Evolutionary conservation across 352 stramenopile species (phyloP).

Genomic region (Phytophthora foliorum): DNA sequence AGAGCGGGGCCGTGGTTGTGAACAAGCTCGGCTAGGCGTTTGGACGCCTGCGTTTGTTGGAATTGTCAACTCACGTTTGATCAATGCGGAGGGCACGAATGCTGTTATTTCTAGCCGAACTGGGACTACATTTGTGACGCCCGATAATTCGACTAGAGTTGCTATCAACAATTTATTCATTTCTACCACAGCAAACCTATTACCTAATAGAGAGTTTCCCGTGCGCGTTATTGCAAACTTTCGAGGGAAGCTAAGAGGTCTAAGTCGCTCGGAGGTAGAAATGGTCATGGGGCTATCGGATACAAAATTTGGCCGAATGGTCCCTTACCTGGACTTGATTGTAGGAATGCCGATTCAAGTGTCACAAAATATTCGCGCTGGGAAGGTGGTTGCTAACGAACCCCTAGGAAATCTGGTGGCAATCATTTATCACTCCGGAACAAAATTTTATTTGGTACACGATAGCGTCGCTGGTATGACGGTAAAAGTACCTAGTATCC

Average conservation of each 20-base stretch:
- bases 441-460: constrained; percentile 6
- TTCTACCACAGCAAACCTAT: not conserved
- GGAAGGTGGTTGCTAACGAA: constrained; percentile 24
- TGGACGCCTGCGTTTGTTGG: constrained; percentile 30
- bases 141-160: constrained; percentile 8
- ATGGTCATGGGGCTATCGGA: constrained; percentile 2
- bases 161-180: constrained; percentile 10
- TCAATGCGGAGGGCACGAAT: too few relatives aligned
- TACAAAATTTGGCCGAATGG: too few relatives aligned
- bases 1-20: constrained; percentile 27
- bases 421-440: constrained; percentile 8
- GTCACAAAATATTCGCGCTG: constrained; percentile 2
- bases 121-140: constrained; percentile 11
- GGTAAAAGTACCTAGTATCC: not conserved
- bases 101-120: too few relatives aligned
- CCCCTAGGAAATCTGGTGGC: constrained; percentile 5
- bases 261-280: not conserved
- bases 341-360: constrained; percentile 15
- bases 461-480: constrained; percentile 7
- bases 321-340: constrained; percentile 1
- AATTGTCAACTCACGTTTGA: constrained; percentile 26
- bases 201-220: not conserved
- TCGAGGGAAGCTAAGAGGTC: not conserved
- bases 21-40: constrained; percentile 22
- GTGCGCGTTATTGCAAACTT: not conserved